phyloP scores from a whole-genome alignment of 1,139 yeast species.

The Chernovozyma sophiae-reginae region DNA sequence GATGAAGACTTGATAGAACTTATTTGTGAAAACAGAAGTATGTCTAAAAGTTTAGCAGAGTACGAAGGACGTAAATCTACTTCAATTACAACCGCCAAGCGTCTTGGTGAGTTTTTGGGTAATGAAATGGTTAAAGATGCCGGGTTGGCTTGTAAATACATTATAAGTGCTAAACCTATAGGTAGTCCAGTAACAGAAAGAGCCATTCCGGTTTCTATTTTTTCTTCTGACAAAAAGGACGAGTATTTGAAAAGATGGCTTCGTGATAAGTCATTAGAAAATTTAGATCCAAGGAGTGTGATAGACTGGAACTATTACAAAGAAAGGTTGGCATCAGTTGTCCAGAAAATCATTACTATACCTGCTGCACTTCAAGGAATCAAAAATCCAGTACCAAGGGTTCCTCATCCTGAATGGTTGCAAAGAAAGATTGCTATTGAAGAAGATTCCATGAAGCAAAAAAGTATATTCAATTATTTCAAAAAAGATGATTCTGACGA shows the following conservation, averaged over 20 bases:
- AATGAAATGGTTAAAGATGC: slow-evolving; percentile 96
- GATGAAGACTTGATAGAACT: slow-evolving; percentile 92
- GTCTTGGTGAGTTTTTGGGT: slow-evolving; percentile 95
- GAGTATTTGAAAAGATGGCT: slow-evolving; percentile 82
- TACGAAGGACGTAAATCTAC: slow-evolving; percentile 91
- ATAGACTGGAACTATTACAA: slow-evolving; percentile 93
- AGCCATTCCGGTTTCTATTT: slow-evolving; percentile 94
- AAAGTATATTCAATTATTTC: slow-evolving; percentile 59
- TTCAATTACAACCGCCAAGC: slow-evolving; percentile 88
- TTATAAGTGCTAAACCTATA: slow-evolving; percentile 79
- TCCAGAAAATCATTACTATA: slow-evolving; percentile 91
- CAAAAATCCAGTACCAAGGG: slow-evolving; percentile 92
- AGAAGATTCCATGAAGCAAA: slow-evolving; percentile 71
- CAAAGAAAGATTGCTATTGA: slow-evolving; percentile 54
- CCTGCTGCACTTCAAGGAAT: slow-evolving; percentile 95
- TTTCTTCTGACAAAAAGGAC: slow-evolving; percentile 72
- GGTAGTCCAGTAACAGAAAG: slow-evolving; percentile 94
- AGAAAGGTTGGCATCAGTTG: slow-evolving; percentile 87
- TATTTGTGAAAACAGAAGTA: slow-evolving; percentile 93
- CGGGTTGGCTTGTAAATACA: slow-evolving; percentile 92
- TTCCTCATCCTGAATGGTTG: slow-evolving; percentile 94
- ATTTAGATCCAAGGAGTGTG: slow-evolving; percentile 83
- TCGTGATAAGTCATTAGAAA: slow-evolving; percentile 69
- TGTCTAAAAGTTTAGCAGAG: slow-evolving; percentile 89
- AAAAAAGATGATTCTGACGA: slow-evolving; percentile 30